phyloP scores from a whole-genome alignment of 805 yeast genomes.

The Millerozyma miso region DNA sequence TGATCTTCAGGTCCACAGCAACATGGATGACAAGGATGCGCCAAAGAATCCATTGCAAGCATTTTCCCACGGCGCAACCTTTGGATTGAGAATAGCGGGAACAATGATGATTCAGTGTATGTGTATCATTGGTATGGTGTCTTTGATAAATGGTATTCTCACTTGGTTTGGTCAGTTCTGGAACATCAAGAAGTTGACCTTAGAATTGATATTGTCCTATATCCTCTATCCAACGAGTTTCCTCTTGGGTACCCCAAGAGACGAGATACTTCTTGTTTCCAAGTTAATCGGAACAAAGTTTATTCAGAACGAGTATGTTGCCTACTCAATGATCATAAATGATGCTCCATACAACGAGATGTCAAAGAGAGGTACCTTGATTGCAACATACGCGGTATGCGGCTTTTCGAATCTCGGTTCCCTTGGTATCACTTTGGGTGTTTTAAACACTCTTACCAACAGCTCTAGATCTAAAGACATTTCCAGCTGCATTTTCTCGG shows the following conservation, averaged over 20 bases:
- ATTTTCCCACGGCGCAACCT: slow-evolving; percentile 53
- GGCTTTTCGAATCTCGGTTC: slow-evolving; percentile 63
- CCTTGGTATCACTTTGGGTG: slow-evolving; percentile 59
- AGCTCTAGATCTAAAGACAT: slow-evolving; percentile 44
- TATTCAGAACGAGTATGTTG: slow-evolving; percentile 61
- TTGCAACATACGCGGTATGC: slow-evolving; percentile 60
- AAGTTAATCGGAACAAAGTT: slow-evolving; percentile 53
- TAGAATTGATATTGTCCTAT: slow-evolving; percentile 55
- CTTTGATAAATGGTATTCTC: slow-evolving; percentile 51
- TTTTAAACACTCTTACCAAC: slow-evolving; percentile 53
- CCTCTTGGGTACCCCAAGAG: slow-evolving; percentile 51
- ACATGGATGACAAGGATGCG: slow-evolving; percentile 27
- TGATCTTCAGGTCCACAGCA: slow-evolving; percentile 44
- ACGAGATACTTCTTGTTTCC: slow-evolving; percentile 48
- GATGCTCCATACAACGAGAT: slow-evolving; percentile 43
- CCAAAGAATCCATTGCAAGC: slow-evolving; percentile 55
- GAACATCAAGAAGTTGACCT: slow-evolving; percentile 49
- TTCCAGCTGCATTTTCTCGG: slow-evolving; percentile 41
- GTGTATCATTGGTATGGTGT: slow-evolving; percentile 59
- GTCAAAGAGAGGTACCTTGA: slow-evolving; percentile 48
- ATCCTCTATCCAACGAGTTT: slow-evolving; percentile 58
- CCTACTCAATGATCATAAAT: slow-evolving; percentile 38
- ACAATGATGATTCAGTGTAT: slow-evolving; percentile 54
- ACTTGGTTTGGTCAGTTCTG: slow-evolving; percentile 62
- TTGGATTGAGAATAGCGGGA: slow-evolving; percentile 54